Percentiles rank a stretch among this genome's conserved stretches.
Conservation (phyloP, 306 rosid species). For the Fragaria ananassa region DNA sequence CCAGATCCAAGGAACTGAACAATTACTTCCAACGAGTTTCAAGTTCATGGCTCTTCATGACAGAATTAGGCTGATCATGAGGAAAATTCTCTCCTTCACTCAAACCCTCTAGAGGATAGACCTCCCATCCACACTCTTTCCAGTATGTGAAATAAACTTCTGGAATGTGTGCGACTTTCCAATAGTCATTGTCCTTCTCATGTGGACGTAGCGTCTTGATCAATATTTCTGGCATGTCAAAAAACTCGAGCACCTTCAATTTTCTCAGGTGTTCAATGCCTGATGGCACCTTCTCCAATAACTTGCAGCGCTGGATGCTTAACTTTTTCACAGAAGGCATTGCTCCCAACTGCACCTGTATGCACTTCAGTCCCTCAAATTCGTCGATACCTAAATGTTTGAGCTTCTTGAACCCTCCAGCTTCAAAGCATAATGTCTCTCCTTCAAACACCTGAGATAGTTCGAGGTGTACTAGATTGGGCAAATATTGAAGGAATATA, state of each 20-base stretch:
- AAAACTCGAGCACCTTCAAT: conserved; percentile 14
- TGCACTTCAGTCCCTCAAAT: not conserved
- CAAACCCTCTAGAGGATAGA: conserved; percentile 14
- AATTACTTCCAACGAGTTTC: conserved; percentile 4
- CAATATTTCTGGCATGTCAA: conserved; percentile 21
- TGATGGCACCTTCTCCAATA: conserved; percentile 16
- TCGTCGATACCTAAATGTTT: conserved; percentile 2
- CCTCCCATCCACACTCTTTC: conserved; percentile 13
- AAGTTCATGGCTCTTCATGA: conserved; percentile 11
- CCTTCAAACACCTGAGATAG: conserved; percentile 23
- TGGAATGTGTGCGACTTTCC: conserved; percentile 13
- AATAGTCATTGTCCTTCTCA: conserved; percentile 2
- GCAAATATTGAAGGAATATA: conserved; percentile 22
- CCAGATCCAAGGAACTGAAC: not conserved
- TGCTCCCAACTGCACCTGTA: conserved; percentile 10
- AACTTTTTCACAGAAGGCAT: conserved; percentile 15
- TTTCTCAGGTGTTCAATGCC: conserved; percentile 22
- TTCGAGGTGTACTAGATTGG: conserved; percentile 15
- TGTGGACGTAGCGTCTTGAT: conserved; percentile 7
- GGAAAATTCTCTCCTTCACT: not conserved
- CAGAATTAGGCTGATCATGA: conserved; percentile 9
- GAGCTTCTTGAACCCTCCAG: conserved; percentile 32
- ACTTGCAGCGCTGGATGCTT: conserved; percentile 18
- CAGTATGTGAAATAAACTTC: conserved; percentile 17
- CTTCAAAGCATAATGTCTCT: conserved; percentile 22